phyloP scores from a whole-genome alignment of 129 eudicot species.

The Ambrosia trifida region DNA sequence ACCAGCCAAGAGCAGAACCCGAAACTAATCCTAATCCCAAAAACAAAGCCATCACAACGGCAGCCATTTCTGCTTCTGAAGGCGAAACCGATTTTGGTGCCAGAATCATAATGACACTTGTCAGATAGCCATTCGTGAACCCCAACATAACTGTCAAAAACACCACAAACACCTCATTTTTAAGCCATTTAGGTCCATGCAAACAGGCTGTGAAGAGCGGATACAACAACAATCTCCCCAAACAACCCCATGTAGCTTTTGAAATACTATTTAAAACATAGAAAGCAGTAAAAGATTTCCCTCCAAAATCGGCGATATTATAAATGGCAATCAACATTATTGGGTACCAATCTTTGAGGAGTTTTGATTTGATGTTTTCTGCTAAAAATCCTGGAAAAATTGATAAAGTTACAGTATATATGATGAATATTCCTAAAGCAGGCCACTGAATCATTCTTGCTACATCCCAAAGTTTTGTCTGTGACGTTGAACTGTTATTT shows the following conservation, averaged over 20 bases:
- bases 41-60: constrained; percentile 79
- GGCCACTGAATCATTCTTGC: constrained; percentile 56
- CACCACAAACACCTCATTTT: constrained; percentile 56
- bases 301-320: constrained; percentile 62
- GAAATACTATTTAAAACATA: constrained; percentile 39
- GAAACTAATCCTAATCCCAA: constrained; percentile 70
- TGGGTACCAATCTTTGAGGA: constrained; percentile 81
- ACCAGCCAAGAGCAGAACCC: constrained; percentile 82
- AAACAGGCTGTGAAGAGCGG: constrained; percentile 68
- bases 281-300: constrained; percentile 63
- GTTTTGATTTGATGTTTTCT: constrained; percentile 55
- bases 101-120: constrained; percentile 82
- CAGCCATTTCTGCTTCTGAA: constrained; percentile 74
- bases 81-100: constrained; percentile 66
- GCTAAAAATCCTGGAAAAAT: constrained; percentile 84
- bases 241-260: constrained; percentile 70
- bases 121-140: constrained; percentile 76
- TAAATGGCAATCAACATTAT: constrained; percentile 60
- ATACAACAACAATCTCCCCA: constrained; percentile 57
- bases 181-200: constrained; percentile 78
- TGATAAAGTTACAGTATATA: constrained; percentile 71
- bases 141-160: constrained; percentile 70
- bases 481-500: constrained; percentile 34
- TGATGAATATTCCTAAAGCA: constrained; percentile 61
- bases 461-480: constrained; percentile 49